Percentiles rank a stretch among this genome's conserved stretches.
Evolutionary conservation across 1,139 yeast genomes (phyloP).

Genomic region (Yamadazyma epiphylla): DNA sequence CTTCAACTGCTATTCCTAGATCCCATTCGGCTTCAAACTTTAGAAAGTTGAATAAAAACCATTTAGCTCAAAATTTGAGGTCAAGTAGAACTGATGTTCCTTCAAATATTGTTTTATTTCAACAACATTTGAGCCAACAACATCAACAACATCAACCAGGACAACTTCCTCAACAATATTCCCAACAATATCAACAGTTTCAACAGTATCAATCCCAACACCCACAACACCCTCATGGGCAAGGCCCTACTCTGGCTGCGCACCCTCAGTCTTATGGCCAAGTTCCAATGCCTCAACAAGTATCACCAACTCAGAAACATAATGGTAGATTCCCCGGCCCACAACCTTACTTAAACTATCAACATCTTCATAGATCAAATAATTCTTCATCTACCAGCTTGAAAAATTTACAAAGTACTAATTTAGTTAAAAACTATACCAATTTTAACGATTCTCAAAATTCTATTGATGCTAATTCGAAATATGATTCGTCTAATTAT

Average conservation of each 20-base stretch:
- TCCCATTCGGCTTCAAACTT: conserved; percentile 20
- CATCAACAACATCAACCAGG: conserved; percentile 15
- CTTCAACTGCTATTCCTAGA: conserved; percentile 8
- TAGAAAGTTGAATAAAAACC: conserved; percentile 16
- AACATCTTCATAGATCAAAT: conserved; percentile 10
- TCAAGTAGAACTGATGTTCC: conserved; percentile 27
- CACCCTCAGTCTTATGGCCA: conserved; percentile 1
- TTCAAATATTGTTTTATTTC: conserved; percentile 23
- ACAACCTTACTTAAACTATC: conserved; percentile 9
- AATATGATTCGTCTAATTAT: conserved; percentile 18
- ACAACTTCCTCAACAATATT: conserved; percentile 13
- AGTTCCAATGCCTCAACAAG: conserved; percentile 2
- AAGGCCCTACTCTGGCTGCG: background rate
- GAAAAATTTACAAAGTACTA: conserved; percentile 12
- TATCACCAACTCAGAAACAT: background rate
- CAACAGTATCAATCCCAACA: conserved; percentile 10
- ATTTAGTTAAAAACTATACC: conserved; percentile 10
- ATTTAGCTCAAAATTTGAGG: conserved; percentile 26
- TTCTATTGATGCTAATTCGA: conserved; percentile 7
- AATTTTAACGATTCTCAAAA: conserved; percentile 10
- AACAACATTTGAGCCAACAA: conserved; percentile 14
- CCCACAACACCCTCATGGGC: conserved; percentile 1
- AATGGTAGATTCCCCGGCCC: background rate
- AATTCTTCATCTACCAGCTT: conserved; percentile 13
- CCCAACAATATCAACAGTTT: conserved; percentile 14